Conservation (phyloP, 441 rosid genomes). For the Erysimum cheiri region DNA sequence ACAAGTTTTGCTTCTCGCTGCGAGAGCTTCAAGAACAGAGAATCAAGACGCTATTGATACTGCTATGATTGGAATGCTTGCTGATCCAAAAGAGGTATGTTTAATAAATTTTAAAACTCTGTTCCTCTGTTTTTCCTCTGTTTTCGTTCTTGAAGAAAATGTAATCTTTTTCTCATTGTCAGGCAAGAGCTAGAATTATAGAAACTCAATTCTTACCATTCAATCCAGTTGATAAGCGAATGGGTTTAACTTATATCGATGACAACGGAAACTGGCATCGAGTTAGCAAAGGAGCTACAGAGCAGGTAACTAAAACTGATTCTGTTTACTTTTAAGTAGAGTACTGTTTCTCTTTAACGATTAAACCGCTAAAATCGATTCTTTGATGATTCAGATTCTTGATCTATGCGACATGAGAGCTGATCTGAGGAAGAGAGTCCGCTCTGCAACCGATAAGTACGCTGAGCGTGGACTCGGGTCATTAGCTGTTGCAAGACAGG, state of each 20-base stretch:
- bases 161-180: neutral
- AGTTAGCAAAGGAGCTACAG: constrained; percentile 95
- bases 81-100: constrained; percentile 83
- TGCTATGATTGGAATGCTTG: constrained; percentile 91
- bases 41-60: constrained; percentile 96
- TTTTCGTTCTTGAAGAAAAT: neutral
- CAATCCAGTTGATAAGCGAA: constrained; percentile 86
- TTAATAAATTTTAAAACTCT: neutral
- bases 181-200: constrained; percentile 84
- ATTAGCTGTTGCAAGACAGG: constrained; percentile 70
- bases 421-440: constrained; percentile 66
- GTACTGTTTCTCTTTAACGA: too few species aligned
- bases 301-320: constrained; percentile 57
- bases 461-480: constrained; percentile 85
- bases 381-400: constrained; percentile 56
- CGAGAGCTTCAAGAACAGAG: constrained; percentile 89
- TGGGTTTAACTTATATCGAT: constrained; percentile 86
- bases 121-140: neutral
- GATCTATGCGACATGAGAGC: constrained; percentile 65
- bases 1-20: constrained; percentile 72
- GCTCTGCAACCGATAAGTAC: constrained; percentile 11
- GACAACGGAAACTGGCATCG: constrained; percentile 74
- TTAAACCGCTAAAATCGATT: neutral
- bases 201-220: constrained; percentile 90
- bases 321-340: neutral